phyloP scores from a whole-genome alignment of 1,284 basidiomycete genomes.

The Austroboletus olivaceoglutinosus region DNA sequence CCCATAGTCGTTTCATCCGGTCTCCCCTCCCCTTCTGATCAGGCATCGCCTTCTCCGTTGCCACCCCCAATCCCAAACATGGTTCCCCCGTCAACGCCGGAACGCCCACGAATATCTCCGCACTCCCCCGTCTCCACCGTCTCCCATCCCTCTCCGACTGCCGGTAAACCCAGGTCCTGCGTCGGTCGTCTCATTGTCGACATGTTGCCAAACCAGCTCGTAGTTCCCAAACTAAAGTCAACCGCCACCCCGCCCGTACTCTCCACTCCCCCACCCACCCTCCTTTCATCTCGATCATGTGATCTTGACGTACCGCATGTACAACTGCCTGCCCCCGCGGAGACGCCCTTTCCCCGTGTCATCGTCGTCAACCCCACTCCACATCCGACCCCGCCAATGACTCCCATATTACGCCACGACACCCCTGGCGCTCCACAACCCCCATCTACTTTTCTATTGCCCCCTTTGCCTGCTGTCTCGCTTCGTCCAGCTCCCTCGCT shows the following conservation, averaged over 20 bases:
- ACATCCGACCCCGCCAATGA: conserved; percentile 57
- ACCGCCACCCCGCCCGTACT: background rate
- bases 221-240: conserved; percentile 18
- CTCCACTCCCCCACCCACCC: conserved; percentile 4
- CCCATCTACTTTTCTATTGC: conserved; percentile 31
- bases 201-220: conserved; percentile 43
- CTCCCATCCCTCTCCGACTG: conserved; percentile 23
- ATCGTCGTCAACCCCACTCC: conserved; percentile 56
- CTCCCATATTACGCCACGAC: conserved; percentile 36
- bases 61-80: conserved; percentile 18
- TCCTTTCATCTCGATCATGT: conserved; percentile 2
- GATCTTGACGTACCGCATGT: conserved; percentile 23
- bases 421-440: conserved; percentile 19
- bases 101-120: conserved; percentile 30
- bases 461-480: conserved; percentile 26
- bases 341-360: conserved; percentile 43
- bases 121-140: conserved; percentile 11
- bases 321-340: conserved; percentile 18
- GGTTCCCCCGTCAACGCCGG: conserved; percentile 27
- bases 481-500: conserved; percentile 11
- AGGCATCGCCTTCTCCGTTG: conserved; percentile 29
- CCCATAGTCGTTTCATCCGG: conserved; percentile 23
- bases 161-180: conserved; percentile 33
- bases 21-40: conserved; percentile 31
- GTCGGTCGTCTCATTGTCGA: conserved; percentile 58